Percentiles rank a stretch among this genome's conserved stretches.
Evolutionary conservation across 2,329 filamentous ascomycete genomes (phyloP).

Genomic region (Fusarium sororula): DNA sequence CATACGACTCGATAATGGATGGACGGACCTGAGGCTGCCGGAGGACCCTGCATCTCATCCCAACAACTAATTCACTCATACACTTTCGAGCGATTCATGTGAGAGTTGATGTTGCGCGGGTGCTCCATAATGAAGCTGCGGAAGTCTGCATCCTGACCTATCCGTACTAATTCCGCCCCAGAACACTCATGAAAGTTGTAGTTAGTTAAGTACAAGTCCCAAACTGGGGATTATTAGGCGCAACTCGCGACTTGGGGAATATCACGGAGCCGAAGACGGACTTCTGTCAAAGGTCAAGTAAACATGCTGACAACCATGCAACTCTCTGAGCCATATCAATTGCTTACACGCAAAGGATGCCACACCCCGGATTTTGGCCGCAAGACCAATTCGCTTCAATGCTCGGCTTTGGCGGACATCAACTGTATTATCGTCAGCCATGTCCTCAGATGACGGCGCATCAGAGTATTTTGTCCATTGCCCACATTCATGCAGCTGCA

Average conservation of each 20-base stretch:
- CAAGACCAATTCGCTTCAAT: constrained; percentile 14
- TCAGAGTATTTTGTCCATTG: not conserved
- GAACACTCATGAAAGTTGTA: not conserved
- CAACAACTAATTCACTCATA: constrained; percentile 44
- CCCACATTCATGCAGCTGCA: not conserved
- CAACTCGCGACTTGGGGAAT: constrained; percentile 10
- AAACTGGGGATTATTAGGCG: not conserved
- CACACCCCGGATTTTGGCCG: constrained; percentile 38
- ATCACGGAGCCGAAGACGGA: constrained; percentile 16
- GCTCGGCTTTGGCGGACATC: not conserved
- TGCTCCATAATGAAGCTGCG: not conserved
- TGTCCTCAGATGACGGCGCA: not conserved
- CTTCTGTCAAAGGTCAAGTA: not conserved
- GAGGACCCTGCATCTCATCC: constrained; percentile 39
- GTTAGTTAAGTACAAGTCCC: not conserved
- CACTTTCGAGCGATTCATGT: constrained; percentile 20
- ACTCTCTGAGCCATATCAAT: not conserved
- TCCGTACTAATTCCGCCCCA: constrained; percentile 1
- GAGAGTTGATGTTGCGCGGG: constrained; percentile 13
- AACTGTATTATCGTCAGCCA: not conserved
- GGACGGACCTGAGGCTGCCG: constrained; percentile 31
- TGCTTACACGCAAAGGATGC: constrained; percentile 14
- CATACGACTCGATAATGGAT: constrained; percentile 19
- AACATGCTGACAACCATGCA: not conserved
- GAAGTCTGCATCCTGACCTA: constrained; percentile 3